Conservation (phyloP, 73 alveolate genomes). For the Symbiodinium pilosum region DNA sequence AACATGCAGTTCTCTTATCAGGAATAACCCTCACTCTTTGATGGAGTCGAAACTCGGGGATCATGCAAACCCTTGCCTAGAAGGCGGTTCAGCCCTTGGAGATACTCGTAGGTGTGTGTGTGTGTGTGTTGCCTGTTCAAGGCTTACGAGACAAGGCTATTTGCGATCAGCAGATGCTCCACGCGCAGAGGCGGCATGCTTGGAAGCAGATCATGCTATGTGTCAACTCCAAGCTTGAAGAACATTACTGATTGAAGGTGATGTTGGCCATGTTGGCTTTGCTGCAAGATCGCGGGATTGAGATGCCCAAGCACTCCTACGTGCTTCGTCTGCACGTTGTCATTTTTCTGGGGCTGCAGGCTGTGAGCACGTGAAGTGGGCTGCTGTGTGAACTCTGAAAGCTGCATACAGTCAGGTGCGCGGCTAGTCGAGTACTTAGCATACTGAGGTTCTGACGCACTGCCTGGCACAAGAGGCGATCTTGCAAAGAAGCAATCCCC, state of each 20-base stretch:
- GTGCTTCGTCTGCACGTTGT: not conserved
- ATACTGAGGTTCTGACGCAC: constrained; percentile 13
- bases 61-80: no score
- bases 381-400: no score
- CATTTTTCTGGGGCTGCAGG: no score
- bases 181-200: not conserved
- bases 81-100: no score
- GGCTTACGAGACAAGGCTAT: not conserved
- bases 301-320: not conserved
- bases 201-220: not conserved
- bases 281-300: not conserved
- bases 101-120: no score
- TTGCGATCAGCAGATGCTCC: not conserved
- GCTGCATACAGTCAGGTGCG: no score
- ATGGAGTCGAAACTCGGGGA: no score
- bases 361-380: no score
- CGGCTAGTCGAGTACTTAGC: no score
- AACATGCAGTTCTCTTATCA: no score
- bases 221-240: not conserved
- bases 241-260: not conserved
- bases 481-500: constrained; percentile 14
- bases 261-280: not conserved
- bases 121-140: no score
- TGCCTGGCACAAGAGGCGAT: constrained; percentile 45
- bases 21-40: no score